phyloP scores from a whole-genome alignment of 148 eudicot species.

The Silene uniflora region DNA sequence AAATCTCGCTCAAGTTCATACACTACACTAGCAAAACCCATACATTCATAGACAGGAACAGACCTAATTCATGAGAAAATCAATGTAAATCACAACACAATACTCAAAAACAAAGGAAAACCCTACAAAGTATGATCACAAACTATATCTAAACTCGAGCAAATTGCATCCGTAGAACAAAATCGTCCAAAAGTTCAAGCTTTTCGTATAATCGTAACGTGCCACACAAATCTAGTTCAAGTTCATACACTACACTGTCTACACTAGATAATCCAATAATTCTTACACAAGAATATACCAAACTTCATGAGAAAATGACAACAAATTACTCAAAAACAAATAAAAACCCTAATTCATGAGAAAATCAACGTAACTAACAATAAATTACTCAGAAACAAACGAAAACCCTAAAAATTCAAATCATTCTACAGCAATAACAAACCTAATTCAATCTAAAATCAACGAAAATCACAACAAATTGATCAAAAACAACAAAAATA shows the following conservation, averaged over 20 bases:
- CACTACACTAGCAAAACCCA: neutral
- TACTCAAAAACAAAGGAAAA: neutral
- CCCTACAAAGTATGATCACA: neutral
- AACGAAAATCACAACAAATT: neutral
- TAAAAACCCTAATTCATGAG: neutral
- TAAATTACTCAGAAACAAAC: neutral
- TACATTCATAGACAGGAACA: neutral
- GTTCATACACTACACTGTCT: neutral
- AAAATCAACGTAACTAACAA: neutral
- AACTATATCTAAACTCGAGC: neutral
- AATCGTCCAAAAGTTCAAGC: neutral
- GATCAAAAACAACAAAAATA: neutral
- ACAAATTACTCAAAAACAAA: neutral
- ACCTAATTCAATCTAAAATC: neutral
- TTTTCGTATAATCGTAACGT: neutral
- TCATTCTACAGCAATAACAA: neutral
- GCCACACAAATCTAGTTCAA: neutral
- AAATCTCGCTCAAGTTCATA: neutral
- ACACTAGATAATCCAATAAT: neutral
- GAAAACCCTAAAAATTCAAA: neutral
- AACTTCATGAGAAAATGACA: neutral
- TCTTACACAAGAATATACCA: neutral
- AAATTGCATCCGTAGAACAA: neutral
- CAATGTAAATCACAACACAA: neutral
- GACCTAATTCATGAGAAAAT: neutral